phyloP scores from a whole-genome alignment of 345 rosid genomes.

The Aquilaria malaccensis region DNA sequence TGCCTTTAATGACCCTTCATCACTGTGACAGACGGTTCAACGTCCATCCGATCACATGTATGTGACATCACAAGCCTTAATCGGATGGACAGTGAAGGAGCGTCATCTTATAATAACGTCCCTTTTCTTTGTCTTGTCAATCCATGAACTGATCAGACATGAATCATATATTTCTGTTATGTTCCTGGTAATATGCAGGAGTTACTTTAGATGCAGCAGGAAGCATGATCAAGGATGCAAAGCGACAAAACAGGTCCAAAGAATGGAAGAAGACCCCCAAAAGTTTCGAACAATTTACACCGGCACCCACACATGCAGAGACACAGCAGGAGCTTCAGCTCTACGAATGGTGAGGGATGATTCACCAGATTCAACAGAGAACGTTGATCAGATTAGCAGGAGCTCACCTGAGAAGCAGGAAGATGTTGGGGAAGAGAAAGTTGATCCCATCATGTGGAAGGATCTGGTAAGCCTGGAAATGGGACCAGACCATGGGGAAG shows the following conservation, averaged over 20 bases:
- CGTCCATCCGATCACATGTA: too few species aligned
- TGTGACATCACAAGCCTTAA: too few species aligned
- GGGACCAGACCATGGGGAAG: constrained; percentile 4
- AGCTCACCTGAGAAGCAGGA: not conserved
- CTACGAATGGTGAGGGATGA: not conserved
- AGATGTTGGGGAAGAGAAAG: constrained; percentile 10
- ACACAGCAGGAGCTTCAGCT: constrained; percentile 15
- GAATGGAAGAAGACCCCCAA: constrained; percentile 36
- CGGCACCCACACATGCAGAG: constrained; percentile 58
- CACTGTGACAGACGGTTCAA: too few species aligned
- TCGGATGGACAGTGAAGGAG: too few species aligned
- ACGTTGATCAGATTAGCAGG: too few species aligned
- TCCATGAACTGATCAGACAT: too few species aligned
- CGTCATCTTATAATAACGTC: too few species aligned
- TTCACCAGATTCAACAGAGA: too few species aligned
- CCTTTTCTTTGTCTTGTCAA: too few species aligned
- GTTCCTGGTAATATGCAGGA: constrained; percentile 35
- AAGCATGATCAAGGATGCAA: constrained; percentile 61
- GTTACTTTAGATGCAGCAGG: constrained; percentile 77
- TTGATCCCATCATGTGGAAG: constrained; percentile 21
- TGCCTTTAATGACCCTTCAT: too few species aligned
- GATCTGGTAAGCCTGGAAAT: constrained; percentile 16
- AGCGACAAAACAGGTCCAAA: constrained; percentile 85
- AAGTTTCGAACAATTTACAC: constrained; percentile 44
- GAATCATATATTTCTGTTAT: not conserved